A percentile compares a stretch with the other conserved stretches of the same genome.
Evolutionary conservation across 345 rosid species (phyloP).

Genomic region (Excoecaria agallocha): DNA sequence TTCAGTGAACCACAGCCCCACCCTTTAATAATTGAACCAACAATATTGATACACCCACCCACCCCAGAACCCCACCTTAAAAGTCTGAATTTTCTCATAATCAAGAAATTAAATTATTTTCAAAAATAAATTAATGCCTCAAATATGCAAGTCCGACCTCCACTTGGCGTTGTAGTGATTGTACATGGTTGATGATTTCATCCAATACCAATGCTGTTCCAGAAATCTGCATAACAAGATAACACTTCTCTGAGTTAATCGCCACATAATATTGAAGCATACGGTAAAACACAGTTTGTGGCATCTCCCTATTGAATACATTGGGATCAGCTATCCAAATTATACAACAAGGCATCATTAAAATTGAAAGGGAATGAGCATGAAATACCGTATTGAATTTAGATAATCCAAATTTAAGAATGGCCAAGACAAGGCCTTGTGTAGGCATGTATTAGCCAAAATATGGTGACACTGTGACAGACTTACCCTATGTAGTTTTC

Average conservation of each 20-base stretch:
- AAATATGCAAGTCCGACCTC: slow-evolving; percentile 63
- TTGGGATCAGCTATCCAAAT: neutral
- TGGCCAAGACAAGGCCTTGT: neutral
- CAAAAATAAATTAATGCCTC: neutral
- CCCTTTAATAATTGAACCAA: neutral
- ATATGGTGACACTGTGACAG: neutral
- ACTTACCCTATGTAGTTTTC: neutral
- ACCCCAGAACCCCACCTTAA: neutral
- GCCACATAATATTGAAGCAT: neutral
- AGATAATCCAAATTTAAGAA: neutral
- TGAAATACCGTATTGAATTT: neutral
- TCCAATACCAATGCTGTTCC: slow-evolving; percentile 93
- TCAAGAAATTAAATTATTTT: neutral
- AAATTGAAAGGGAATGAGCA: neutral
- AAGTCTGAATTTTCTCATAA: neutral
- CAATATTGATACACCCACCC: neutral
- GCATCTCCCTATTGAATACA: neutral
- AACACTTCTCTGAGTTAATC: neutral
- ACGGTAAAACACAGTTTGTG: neutral
- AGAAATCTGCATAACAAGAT: slow-evolving; percentile 54
- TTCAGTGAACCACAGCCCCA: neutral
- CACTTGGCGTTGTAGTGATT: slow-evolving; percentile 86
- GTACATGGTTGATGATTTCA: slow-evolving; percentile 96
- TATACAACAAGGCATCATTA: neutral
- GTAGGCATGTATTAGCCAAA: neutral